Conservation (phyloP, 257 asterid genomes). For the Lavandula angustifolia region DNA sequence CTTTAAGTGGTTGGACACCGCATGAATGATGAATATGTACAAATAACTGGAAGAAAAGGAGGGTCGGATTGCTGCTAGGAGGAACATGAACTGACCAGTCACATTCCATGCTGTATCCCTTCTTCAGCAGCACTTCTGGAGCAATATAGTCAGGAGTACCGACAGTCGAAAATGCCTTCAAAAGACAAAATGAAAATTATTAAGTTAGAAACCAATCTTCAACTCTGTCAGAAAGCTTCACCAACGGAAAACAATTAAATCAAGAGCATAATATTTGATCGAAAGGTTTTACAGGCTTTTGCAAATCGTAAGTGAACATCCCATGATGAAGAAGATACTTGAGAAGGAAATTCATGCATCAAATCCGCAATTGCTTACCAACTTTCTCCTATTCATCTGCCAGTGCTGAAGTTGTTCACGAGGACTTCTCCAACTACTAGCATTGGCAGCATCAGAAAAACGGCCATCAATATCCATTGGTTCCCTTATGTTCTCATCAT, state of each 20-base stretch:
- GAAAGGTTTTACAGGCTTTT: neutral
- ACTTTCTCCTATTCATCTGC: conserved; percentile 83
- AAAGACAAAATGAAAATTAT: conserved; percentile 33
- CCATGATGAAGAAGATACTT: neutral
- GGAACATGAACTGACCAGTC: conserved; percentile 74
- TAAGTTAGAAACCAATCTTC: neutral
- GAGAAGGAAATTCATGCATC: neutral
- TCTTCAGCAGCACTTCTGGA: conserved; percentile 89
- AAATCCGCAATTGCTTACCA: conserved; percentile 50
- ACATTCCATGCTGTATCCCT: conserved; percentile 93
- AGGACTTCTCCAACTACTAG: conserved; percentile 74
- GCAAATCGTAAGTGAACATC: neutral
- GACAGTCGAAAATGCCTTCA: conserved; percentile 91
- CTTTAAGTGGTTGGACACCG: conserved; percentile 10
- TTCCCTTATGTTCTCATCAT: conserved; percentile 56
- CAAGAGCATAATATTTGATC: conserved; percentile 23
- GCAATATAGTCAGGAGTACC: conserved; percentile 98
- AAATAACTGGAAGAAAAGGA: neutral
- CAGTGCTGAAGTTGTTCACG: conserved; percentile 88
- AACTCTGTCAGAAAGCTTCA: conserved; percentile 3
- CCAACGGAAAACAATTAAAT: conserved; percentile 1
- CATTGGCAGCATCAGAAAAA: conserved; percentile 54
- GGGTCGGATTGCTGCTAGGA: neutral
- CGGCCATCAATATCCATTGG: conserved; percentile 58
- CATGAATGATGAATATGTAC: conserved; percentile 16